Conservation (phyloP, 768 basidiomycete species). For the Auricularia cornea region DNA sequence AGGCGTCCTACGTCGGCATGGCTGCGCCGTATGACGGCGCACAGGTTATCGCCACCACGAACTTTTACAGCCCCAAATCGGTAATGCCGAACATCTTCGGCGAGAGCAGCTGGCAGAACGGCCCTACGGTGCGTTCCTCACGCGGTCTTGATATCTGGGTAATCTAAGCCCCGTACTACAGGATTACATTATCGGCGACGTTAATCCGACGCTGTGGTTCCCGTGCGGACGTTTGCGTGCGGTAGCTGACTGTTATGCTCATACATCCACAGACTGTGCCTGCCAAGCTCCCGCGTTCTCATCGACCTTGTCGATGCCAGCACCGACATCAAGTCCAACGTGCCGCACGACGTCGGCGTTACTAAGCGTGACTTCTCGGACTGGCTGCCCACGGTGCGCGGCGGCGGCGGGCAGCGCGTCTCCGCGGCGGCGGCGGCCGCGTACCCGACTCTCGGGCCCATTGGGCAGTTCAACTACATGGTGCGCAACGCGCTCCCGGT, state of each 20-base stretch:
- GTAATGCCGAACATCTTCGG: too few species aligned
- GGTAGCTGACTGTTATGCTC: neutral
- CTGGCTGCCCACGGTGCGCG: neutral
- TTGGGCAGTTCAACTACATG: too few species aligned
- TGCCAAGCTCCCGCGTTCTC: neutral
- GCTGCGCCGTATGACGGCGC: neutral
- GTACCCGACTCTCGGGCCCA: too few species aligned
- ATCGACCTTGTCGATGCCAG: neutral
- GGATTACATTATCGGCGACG: neutral
- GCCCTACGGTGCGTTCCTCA: too few species aligned
- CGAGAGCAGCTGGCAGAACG: too few species aligned
- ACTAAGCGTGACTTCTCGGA: neutral
- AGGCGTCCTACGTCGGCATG: neutral
- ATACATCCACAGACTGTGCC: neutral
- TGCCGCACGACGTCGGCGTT: too few species aligned
- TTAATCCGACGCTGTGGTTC: neutral
- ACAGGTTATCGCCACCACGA: neutral
- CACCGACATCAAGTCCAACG: neutral
- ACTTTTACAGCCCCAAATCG: neutral
- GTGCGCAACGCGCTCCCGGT: too few species aligned
- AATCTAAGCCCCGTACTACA: neutral
- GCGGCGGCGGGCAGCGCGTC: too few species aligned
- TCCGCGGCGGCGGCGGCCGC: too few species aligned
- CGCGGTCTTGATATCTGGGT: neutral
- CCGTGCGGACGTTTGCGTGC: neutral